Conservation (phyloP, 148 eudicot species). For the Tetragonia tetragonoides region DNA sequence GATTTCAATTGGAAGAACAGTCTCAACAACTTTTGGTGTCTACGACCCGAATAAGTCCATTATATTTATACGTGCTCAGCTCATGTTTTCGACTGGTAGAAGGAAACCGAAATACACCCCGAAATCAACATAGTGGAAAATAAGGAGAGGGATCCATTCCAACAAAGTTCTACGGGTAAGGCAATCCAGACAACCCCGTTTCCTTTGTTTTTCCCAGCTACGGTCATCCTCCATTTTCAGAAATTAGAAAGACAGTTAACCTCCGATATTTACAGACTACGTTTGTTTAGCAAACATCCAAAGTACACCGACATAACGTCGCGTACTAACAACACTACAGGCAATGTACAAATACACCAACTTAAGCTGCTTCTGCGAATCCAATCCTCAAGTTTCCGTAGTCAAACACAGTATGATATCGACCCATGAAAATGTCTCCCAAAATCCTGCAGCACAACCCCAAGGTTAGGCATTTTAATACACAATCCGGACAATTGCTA, state of each 20-base stretch:
- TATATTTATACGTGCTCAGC: not conserved
- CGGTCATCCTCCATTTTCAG: not conserved
- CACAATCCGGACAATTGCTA: not conserved
- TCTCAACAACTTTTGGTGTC: too few species aligned
- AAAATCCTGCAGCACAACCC: conserved; percentile 51
- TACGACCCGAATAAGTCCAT: too few species aligned
- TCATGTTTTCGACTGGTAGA: not conserved
- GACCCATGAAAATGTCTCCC: conserved; percentile 81
- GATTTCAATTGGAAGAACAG: too few species aligned
- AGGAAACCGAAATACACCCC: not conserved
- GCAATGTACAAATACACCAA: not conserved
- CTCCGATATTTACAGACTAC: conserved; percentile 17
- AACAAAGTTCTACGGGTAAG: not conserved
- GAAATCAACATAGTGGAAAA: not conserved
- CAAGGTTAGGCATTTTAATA: not conserved
- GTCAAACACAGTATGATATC: conserved; percentile 70
- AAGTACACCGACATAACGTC: not conserved
- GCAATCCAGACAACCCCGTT: too few species aligned
- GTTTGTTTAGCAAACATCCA: conserved; percentile 4
- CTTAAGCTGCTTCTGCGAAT: conserved; percentile 77
- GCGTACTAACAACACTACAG: not conserved
- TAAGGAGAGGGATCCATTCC: not conserved
- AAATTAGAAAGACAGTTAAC: not conserved
- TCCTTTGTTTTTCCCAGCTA: not conserved
- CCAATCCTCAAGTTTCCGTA: conserved; percentile 63